These are phyloP conservation scores for Pugionium dolabratum DNA, from an alignment of 345 rosid species.

Conservation along the genomic window DNA sequence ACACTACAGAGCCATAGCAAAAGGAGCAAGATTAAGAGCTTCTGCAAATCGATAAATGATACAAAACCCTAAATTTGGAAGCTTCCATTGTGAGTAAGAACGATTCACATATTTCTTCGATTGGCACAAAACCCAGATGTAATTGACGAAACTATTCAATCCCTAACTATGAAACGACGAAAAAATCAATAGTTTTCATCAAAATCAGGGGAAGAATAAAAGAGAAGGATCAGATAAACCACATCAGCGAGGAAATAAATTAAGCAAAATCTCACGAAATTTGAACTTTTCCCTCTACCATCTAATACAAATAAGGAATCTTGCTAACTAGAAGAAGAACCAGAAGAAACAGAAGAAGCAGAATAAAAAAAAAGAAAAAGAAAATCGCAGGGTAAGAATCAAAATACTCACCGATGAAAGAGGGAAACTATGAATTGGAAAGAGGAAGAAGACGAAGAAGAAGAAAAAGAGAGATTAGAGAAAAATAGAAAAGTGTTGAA, in stretches of 20 bases:
- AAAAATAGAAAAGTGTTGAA: conserved; percentile 17
- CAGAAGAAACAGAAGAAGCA: background rate
- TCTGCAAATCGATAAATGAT: conserved; percentile 1
- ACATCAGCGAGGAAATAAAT: background rate
- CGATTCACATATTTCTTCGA: conserved; percentile 7
- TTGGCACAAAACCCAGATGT: conserved; percentile 25
- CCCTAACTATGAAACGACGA: conserved; percentile 6
- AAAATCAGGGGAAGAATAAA: conserved; percentile 12
- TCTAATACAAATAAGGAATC: background rate
- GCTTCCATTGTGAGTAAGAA: conserved; percentile 11
- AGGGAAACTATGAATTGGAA: conserved; percentile 20
- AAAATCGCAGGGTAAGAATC: background rate
- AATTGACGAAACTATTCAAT: conserved; percentile 6
- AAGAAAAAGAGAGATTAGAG: conserved; percentile 10
- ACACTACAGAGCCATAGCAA: too few relatives aligned
- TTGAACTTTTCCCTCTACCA: background rate
- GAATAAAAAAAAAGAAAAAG: background rate
- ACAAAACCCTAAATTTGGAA: conserved; percentile 12
- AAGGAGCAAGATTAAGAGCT: conserved; percentile 8
- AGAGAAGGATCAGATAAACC: background rate
- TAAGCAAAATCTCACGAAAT: background rate
- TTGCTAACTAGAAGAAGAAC: conserved; percentile 15
- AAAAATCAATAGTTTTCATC: conserved; percentile 16
- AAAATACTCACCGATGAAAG: conserved; percentile 26
- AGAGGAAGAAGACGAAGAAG: background rate